phyloP scores from a whole-genome alignment of 257 asterid genomes.

The Solanum medicagineum region DNA sequence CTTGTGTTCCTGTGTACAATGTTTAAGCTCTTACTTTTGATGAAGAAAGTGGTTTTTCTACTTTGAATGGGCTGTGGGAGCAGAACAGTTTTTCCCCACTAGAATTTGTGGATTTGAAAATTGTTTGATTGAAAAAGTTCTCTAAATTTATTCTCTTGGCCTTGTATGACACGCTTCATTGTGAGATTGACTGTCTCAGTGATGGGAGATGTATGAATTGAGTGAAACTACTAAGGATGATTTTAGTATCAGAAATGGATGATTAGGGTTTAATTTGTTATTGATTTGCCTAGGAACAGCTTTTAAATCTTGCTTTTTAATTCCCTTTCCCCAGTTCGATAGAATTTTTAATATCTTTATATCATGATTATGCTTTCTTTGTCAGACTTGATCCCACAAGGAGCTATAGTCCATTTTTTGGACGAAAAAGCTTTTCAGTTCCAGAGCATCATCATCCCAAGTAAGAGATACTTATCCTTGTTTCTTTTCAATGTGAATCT shows the following conservation, averaged over 20 bases:
- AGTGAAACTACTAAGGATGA: neutral
- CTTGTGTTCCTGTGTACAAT: neutral
- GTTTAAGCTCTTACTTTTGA: neutral
- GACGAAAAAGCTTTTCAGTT: neutral
- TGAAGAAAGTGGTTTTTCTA: neutral
- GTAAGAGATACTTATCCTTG: slow-evolving; percentile 5
- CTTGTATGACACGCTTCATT: neutral
- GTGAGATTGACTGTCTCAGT: neutral
- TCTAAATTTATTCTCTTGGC: neutral
- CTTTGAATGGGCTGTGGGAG: neutral
- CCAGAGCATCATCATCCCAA: slow-evolving; percentile 1
- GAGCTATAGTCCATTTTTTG: neutral
- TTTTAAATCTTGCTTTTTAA: neutral
- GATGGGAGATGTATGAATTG: neutral
- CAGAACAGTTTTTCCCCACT: neutral
- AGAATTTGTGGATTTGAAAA: neutral
- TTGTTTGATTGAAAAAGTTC: neutral
- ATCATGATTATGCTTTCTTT: neutral
- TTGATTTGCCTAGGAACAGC: neutral
- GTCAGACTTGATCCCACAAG: slow-evolving; percentile 6
- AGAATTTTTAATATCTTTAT: neutral
- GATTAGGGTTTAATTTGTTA: neutral
- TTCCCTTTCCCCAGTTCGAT: neutral
- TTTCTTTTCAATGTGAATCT: neutral
- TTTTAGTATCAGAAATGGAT: neutral